phyloP scores from a whole-genome alignment of 202 grass and related monocot genomes.

The Hordeum pubiflorum region DNA sequence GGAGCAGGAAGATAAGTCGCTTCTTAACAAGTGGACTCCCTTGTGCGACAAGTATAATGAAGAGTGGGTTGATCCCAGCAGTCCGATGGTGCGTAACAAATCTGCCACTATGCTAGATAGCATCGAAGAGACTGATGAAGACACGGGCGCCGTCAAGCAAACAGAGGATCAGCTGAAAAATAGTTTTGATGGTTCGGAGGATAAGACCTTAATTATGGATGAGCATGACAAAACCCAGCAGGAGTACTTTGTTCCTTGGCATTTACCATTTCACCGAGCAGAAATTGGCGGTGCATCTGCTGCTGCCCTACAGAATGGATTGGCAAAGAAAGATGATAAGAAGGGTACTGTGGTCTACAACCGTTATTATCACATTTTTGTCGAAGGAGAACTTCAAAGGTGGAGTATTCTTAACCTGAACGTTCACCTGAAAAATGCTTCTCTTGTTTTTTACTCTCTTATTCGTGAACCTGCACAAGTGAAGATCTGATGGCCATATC shows the following conservation, averaged over 20 bases:
- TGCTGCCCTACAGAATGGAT: slow-evolving; percentile 70
- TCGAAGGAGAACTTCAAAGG: slow-evolving; percentile 97
- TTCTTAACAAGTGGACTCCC: slow-evolving; percentile 87
- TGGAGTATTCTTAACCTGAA: slow-evolving; percentile 13
- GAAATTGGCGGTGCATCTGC: slow-evolving; percentile 78
- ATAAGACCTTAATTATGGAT: slow-evolving; percentile 13
- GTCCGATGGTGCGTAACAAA: slow-evolving; percentile 37
- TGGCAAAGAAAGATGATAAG: slow-evolving; percentile 90
- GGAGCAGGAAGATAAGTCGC: slow-evolving; percentile 72
- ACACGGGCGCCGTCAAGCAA: background rate
- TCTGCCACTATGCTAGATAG: slow-evolving; percentile 51
- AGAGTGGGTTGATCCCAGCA: slow-evolving; percentile 74
- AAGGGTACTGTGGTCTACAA: slow-evolving; percentile 89
- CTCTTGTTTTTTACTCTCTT: background rate
- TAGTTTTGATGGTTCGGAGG: slow-evolving; percentile 23
- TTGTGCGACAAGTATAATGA: slow-evolving; percentile 83
- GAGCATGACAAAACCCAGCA: slow-evolving; percentile 47
- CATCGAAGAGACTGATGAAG: slow-evolving; percentile 69
- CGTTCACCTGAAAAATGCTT: background rate
- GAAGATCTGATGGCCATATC: too few relatives aligned
- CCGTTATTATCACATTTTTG: slow-evolving; percentile 96
- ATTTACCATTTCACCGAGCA: slow-evolving; percentile 90
- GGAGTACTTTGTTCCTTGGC: slow-evolving; percentile 99
- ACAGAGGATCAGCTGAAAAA: slow-evolving; percentile 17
- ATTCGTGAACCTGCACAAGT: background rate